phyloP scores from a whole-genome alignment of 129 eudicot species.

The Artemisia annua region DNA sequence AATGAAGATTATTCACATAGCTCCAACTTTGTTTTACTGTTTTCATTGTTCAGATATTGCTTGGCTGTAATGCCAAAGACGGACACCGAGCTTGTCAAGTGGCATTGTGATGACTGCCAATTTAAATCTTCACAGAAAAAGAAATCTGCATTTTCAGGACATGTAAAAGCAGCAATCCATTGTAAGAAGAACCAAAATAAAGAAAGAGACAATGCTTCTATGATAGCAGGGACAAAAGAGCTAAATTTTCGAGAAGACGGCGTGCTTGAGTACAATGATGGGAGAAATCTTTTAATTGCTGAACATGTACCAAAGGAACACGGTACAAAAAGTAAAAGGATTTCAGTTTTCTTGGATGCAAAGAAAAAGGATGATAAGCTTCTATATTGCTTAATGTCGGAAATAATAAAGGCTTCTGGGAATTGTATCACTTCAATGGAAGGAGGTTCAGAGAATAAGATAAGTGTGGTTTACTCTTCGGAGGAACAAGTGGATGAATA shows the following conservation, averaged over 20 bases:
- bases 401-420: not conserved
- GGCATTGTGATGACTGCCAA: conserved; percentile 62
- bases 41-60: conserved; percentile 52
- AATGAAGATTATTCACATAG: not conserved
- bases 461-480: not conserved
- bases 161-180: not conserved
- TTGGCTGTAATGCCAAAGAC: conserved; percentile 40
- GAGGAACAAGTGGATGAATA: not conserved
- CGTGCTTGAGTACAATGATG: not conserved
- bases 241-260: conserved; percentile 5
- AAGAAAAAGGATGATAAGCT: not conserved
- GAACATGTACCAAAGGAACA: not conserved
- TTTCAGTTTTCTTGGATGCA: not conserved
- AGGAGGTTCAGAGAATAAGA: not conserved
- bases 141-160: conserved; percentile 16
- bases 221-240: conserved; percentile 12
- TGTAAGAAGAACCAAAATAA: not conserved
- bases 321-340: not conserved
- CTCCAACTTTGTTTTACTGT: not conserved
- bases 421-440: not conserved
- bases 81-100: conserved; percentile 38
- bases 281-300: not conserved
- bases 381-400: not conserved
- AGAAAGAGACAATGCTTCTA: conserved; percentile 4
- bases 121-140: conserved; percentile 13